Evolutionary conservation across 2,329 filamentous ascomycete genomes (phyloP).

Genomic region (Ceratocystis diversiconidia): DNA sequence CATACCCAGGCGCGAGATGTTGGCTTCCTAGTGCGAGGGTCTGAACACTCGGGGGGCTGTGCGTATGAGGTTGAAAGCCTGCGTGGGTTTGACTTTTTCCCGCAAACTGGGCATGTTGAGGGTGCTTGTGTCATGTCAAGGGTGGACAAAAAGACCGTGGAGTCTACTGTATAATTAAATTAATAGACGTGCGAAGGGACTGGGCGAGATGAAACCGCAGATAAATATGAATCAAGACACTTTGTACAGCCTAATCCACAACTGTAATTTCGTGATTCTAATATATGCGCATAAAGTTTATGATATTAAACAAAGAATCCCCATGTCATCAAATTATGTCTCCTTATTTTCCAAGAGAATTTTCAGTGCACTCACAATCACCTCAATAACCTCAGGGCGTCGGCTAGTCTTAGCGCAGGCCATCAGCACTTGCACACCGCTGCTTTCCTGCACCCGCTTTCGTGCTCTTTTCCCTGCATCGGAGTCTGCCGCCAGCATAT

Average conservation of each 20-base stretch:
- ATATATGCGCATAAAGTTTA: too few relatives aligned
- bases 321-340: constrained; percentile 9
- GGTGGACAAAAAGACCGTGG: constrained; percentile 7
- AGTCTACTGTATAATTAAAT: neutral
- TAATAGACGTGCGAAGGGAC: neutral
- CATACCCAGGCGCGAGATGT: constrained; percentile 94
- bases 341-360: constrained; percentile 37
- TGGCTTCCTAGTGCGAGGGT: constrained; percentile 66
- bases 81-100: constrained; percentile 92
- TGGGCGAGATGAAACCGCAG: too few relatives aligned
- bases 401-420: constrained; percentile 54
- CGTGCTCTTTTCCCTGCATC: constrained; percentile 47
- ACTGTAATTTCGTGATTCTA: too few relatives aligned
- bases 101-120: constrained; percentile 63
- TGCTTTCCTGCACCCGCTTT: constrained; percentile 45
- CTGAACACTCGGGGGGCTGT: constrained; percentile 25
- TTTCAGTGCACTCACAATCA: constrained; percentile 61
- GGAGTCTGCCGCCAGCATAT: constrained; percentile 54
- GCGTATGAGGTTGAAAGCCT: constrained; percentile 81
- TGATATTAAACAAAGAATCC: neutral
- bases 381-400: constrained; percentile 53
- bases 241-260: neutral
- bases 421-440: constrained; percentile 54
- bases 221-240: neutral
- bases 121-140: constrained; percentile 29